phyloP scores from a whole-genome alignment of 2,329 filamentous ascomycete species.

The Coniella lustricola region DNA sequence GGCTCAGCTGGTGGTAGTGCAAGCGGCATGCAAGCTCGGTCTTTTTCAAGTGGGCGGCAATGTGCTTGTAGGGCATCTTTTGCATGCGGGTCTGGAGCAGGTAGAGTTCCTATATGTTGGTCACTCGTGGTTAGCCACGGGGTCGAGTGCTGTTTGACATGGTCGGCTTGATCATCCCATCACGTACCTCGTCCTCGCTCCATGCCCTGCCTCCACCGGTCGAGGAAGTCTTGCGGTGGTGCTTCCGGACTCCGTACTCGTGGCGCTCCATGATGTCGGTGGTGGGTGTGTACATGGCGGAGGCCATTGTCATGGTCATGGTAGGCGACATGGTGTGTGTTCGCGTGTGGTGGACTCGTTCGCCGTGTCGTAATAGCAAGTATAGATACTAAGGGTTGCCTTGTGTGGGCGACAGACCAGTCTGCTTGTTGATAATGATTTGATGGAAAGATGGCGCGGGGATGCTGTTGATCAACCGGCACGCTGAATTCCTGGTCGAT shows the following conservation, averaged over 20 bases:
- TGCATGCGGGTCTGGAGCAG: constrained; percentile 76
- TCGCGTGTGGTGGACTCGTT: constrained; percentile 26
- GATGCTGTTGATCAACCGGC: constrained; percentile 2
- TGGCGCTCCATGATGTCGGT: constrained; percentile 51
- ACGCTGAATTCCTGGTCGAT: background rate
- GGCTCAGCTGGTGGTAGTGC: constrained; percentile 80
- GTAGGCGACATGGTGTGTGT: constrained; percentile 41
- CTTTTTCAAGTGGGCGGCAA: constrained; percentile 78
- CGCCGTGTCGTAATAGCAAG: constrained; percentile 26
- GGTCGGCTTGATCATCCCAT: background rate
- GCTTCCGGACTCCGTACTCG: constrained; percentile 55
- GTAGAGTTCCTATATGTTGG: constrained; percentile 60
- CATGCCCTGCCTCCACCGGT: constrained; percentile 73
- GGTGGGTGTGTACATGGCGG: constrained; percentile 41
- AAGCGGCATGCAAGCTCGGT: constrained; percentile 81
- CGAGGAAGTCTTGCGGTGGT: constrained; percentile 58
- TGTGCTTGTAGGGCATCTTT: constrained; percentile 89
- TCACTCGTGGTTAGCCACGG: background rate
- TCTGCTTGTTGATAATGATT: constrained; percentile 26
- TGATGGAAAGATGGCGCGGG: constrained; percentile 30
- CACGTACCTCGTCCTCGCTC: constrained; percentile 75
- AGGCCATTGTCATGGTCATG: constrained; percentile 37
- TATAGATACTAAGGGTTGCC: background rate
- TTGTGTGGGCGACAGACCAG: constrained; percentile 1
- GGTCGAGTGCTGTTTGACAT: background rate